Evolutionary conservation across 2,329 filamentous ascomycete species (phyloP).

Genomic region (Truncatella angustata): DNA sequence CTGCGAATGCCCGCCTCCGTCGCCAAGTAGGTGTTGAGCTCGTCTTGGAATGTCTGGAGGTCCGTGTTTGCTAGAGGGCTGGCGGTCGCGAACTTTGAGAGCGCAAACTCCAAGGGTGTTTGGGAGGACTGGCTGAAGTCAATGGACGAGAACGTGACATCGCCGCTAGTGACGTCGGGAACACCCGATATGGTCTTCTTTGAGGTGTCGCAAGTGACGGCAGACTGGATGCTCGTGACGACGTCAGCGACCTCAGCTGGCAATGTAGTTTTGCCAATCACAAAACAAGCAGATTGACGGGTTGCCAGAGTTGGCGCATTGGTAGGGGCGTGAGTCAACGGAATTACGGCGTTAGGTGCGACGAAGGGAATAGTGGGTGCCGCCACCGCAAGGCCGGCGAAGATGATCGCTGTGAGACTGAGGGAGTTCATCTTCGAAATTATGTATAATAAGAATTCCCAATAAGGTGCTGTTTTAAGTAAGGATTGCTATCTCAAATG

Average conservation of each 20-base stretch:
- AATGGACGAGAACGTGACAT: slow-evolving; percentile 50
- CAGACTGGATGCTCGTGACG: slow-evolving; percentile 38
- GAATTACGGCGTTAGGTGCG: slow-evolving; percentile 8
- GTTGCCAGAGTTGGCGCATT: background rate
- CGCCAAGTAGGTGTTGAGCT: slow-evolving; percentile 55
- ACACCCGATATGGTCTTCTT: slow-evolving; percentile 50
- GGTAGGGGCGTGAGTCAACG: background rate
- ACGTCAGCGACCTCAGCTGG: slow-evolving; percentile 47
- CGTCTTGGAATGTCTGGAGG: slow-evolving; percentile 49
- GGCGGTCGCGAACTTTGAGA: slow-evolving; percentile 51
- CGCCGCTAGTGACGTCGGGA: slow-evolving; percentile 54
- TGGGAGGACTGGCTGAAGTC: slow-evolving; percentile 52
- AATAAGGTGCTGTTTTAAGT: background rate
- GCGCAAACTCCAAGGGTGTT: slow-evolving; percentile 52
- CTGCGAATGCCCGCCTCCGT: slow-evolving; percentile 59
- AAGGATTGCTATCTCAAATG: background rate
- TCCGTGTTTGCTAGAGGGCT: slow-evolving; percentile 46
- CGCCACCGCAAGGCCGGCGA: slow-evolving; percentile 8
- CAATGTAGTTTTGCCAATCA: slow-evolving; percentile 48
- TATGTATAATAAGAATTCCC: background rate
- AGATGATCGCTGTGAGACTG: slow-evolving; percentile 3
- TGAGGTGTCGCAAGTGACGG: slow-evolving; percentile 48
- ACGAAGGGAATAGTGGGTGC: slow-evolving; percentile 9
- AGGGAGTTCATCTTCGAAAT: slow-evolving; percentile 9
- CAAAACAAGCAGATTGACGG: slow-evolving; percentile 41